Conservation (phyloP, 78 protist genomes). For the Chrysochromulina tobinii region DNA sequence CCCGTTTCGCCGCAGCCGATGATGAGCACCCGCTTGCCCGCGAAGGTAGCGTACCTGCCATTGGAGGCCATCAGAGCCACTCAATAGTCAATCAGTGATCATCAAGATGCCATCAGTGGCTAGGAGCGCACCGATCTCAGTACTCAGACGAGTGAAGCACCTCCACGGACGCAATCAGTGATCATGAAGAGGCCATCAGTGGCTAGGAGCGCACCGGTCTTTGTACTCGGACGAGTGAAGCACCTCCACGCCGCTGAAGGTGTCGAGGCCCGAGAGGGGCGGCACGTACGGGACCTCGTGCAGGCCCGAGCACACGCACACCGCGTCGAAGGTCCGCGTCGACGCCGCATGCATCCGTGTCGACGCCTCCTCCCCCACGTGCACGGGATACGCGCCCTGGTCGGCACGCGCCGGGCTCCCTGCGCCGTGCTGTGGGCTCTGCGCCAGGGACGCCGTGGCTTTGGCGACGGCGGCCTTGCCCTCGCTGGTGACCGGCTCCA, state of each 20-base stretch:
- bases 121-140: not conserved
- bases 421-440: no score
- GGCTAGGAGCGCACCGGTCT: not conserved
- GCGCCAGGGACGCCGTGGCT: no score
- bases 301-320: conserved; percentile 31
- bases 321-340: not conserved
- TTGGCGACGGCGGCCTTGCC: no score
- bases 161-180: not conserved
- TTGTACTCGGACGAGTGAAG: conserved; percentile 22
- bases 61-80: not conserved
- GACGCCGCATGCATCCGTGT: no score
- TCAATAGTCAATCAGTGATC: not conserved
- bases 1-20: conserved; percentile 30
- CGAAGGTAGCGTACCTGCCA: not conserved
- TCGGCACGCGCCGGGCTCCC: not conserved
- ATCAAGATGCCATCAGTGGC: not conserved
- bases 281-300: conserved; percentile 17
- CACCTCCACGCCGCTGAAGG: not conserved
- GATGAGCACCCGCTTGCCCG: not conserved
- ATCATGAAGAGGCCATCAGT: not conserved
- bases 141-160: conserved; percentile 8
- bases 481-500: not conserved
- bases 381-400: not conserved
- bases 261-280: not conserved
- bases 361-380: not conserved